phyloP scores from a whole-genome alignment of 1,284 basidiomycete genomes.

The Cryptococcus hybrid region DNA sequence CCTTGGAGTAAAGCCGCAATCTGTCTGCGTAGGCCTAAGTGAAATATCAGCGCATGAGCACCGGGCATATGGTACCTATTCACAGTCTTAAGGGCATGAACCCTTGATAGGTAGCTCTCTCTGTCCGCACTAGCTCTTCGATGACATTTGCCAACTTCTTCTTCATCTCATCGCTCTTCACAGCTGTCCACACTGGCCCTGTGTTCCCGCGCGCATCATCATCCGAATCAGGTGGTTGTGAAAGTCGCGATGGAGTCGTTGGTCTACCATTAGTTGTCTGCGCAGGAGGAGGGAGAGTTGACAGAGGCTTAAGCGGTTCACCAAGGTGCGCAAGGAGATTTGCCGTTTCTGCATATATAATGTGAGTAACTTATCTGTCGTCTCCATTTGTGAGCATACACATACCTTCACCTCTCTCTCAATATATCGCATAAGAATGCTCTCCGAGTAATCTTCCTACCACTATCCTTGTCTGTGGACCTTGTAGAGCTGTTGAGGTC shows the following conservation, averaged over 20 bases:
- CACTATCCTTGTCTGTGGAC: slow-evolving; percentile 32
- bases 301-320: slow-evolving; percentile 28
- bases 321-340: slow-evolving; percentile 40
- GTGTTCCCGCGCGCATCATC: slow-evolving; percentile 13
- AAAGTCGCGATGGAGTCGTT: slow-evolving; percentile 22
- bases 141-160: slow-evolving; percentile 28
- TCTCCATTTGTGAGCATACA: background rate
- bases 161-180: slow-evolving; percentile 35
- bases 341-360: slow-evolving; percentile 24
- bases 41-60: background rate
- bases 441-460: slow-evolving; percentile 30
- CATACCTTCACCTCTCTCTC: slow-evolving; percentile 35
- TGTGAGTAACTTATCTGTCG: background rate
- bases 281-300: slow-evolving; percentile 24
- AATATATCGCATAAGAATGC: slow-evolving; percentile 47
- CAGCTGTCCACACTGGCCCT: slow-evolving; percentile 18
- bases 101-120: slow-evolving; percentile 45
- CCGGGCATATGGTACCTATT: slow-evolving; percentile 1
- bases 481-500: slow-evolving; percentile 43
- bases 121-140: slow-evolving; percentile 47
- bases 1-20: slow-evolving; percentile 76
- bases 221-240: slow-evolving; percentile 4
- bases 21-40: slow-evolving; percentile 79
- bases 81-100: slow-evolving; percentile 44
- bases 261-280: slow-evolving; percentile 12